Percentiles rank a stretch among this genome's conserved stretches.
These are phyloP conservation scores for Angomonas deanei DNA, from an alignment of 208 protist species.

Conservation along the genomic window DNA sequence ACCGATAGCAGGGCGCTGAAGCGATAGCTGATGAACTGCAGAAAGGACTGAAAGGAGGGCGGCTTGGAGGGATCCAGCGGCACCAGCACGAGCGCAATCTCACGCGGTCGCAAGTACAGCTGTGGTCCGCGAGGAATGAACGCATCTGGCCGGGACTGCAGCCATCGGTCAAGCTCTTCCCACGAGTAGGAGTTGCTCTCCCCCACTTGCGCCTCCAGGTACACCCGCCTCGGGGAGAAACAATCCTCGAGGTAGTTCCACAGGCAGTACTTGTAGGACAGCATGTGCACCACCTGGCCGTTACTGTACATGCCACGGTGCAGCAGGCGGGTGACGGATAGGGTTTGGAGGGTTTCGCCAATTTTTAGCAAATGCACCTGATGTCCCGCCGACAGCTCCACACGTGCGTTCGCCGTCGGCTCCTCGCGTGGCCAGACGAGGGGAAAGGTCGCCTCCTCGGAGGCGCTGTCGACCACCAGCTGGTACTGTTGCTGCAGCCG, in stretches of 20 bases:
- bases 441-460: conserved; percentile 12
- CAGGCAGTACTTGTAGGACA: conserved; percentile 62
- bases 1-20: conserved; percentile 55
- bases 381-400: conserved; percentile 81
- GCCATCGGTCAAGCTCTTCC: conserved; percentile 72
- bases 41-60: conserved; percentile 56
- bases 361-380: conserved; percentile 81
- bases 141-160: conserved; percentile 37
- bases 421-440: conserved; percentile 29
- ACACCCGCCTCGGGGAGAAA: conserved; percentile 43
- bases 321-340: conserved; percentile 70
- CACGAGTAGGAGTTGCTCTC: conserved; percentile 54
- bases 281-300: conserved; percentile 54
- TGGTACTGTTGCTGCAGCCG: conserved; percentile 84
- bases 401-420: conserved; percentile 45
- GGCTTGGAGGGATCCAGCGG: conserved; percentile 36
- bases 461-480: conserved; percentile 59
- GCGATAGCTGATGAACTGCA: conserved; percentile 59
- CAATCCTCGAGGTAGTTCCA: conserved; percentile 68
- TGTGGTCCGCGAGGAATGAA: conserved; percentile 38
- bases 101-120: conserved; percentile 34
- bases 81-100: conserved; percentile 67
- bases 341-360: conserved; percentile 55
- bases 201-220: conserved; percentile 63
- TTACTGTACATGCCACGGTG: conserved; percentile 84